Conservation (phyloP, 2,329 filamentous ascomycete species). For the Fusarium albidum region DNA sequence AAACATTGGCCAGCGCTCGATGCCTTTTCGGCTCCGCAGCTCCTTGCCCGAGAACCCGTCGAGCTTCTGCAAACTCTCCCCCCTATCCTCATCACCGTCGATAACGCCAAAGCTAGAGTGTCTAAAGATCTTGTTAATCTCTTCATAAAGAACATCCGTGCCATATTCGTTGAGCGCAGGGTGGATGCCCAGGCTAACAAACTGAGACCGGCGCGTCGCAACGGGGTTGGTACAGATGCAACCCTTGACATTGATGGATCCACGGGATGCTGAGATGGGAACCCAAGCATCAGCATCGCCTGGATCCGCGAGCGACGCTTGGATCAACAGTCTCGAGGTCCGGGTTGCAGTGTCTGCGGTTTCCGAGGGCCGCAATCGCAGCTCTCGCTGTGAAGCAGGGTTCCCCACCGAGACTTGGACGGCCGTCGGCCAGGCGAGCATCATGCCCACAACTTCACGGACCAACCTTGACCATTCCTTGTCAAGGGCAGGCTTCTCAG, state of each 20-base stretch:
- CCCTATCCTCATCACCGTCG: constrained; percentile 56
- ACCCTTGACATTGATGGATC: constrained; percentile 70
- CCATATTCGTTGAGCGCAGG: constrained; percentile 66
- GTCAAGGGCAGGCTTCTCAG: constrained; percentile 59
- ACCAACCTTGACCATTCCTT: constrained; percentile 74
- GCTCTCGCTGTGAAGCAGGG: constrained; percentile 44
- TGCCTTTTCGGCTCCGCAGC: constrained; percentile 61
- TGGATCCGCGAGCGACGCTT: constrained; percentile 69
- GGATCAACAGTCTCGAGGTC: constrained; percentile 64
- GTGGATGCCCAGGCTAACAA: constrained; percentile 79
- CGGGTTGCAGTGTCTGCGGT: constrained; percentile 32
- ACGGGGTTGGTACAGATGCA: constrained; percentile 75
- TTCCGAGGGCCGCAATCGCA: constrained; percentile 47
- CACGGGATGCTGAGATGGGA: constrained; percentile 70
- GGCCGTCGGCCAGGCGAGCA: constrained; percentile 73
- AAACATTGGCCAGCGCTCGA: constrained; percentile 92
- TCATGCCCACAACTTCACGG: constrained; percentile 64
- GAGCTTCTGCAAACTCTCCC: constrained; percentile 45
- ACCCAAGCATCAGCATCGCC: constrained; percentile 70
- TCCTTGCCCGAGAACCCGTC: constrained; percentile 60
- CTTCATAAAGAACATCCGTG: constrained; percentile 75
- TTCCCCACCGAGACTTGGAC: constrained; percentile 69
- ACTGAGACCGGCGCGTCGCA: constrained; percentile 78
- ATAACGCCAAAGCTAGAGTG: constrained; percentile 78
- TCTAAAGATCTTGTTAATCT: constrained; percentile 79